Evolutionary conservation across 116 monocot genomes (phyloP), one percentile per base, ranked within the genome.

Genomic region (Thalassia testudinum): DNA sequence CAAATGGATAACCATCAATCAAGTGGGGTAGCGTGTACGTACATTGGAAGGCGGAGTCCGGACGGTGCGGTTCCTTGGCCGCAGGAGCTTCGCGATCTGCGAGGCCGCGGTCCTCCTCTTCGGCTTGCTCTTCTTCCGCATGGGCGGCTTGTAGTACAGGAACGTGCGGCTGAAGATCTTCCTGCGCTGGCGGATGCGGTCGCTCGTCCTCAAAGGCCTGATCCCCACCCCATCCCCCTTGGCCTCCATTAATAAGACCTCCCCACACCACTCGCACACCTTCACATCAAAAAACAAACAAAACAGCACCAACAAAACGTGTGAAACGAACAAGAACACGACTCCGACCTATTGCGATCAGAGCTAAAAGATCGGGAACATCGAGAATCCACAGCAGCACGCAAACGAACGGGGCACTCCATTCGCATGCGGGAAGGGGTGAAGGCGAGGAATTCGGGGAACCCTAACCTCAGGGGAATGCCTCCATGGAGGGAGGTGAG

Each of bases 51-150:
- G 58, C 23, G 81, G 50, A 21, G 57, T 49, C 16, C 74, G 60
- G 2, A 25, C 53, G 15, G 74, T 60, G 27, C 71, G 63, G 19
- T 73, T 87, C 48, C 79, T 70, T 8, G 80, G 74, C n/a, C 71
- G 73, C 27, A 88, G 66, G 10, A 85, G 52, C 71, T 97, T 97
- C 5, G 76, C 89, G 52, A 97, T 88, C 72, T 79, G 81, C 2
- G 86, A 74, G 10, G 84, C 82, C 1, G 88, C 78, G 21, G 81
- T 76, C 57, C 82, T 64, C 62, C 85, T 67, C 61, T 50, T 81
- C 8, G 75, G 53, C 72, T 88, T 97, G 40, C 52, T 67, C 75
- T 78, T 88, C 77, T 85, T 81, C 24, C 76, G 56, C 13, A 82
- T 76, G 26, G 42, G 50, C 19, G 78, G 82, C 37, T 71, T 70